phyloP scores from a whole-genome alignment of 2,329 filamentous ascomycete genomes.

The Coniosporium tulheliwenetii region DNA sequence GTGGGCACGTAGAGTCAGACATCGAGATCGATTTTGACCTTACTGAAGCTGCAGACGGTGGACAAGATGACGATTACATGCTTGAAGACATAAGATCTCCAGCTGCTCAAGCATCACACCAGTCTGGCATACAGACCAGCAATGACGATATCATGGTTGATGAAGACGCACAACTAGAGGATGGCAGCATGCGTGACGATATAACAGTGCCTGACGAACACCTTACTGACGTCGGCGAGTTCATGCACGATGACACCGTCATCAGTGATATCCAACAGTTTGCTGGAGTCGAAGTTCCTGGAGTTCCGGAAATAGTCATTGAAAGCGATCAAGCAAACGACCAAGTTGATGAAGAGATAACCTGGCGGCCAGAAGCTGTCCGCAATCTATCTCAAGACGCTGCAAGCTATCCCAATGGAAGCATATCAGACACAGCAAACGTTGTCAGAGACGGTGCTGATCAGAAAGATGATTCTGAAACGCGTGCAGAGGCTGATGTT shows the following conservation, averaged over 20 bases:
- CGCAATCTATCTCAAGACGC: neutral
- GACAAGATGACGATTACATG: conserved; percentile 37
- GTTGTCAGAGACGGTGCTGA: no score
- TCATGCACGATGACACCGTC: conserved; percentile 3
- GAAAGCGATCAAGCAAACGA: neutral
- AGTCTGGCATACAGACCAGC: conserved; percentile 6
- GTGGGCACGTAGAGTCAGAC: conserved; percentile 29
- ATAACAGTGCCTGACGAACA: conserved; percentile 15
- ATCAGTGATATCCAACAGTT: no score
- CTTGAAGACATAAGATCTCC: conserved; percentile 33
- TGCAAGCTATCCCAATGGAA: no score
- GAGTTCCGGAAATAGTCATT: no score
- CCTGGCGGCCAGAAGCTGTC: conserved; percentile 5
- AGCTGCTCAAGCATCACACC: conserved; percentile 23
- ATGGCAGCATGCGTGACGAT: conserved; percentile 12
- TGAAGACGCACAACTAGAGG: conserved; percentile 3
- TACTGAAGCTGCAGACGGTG: conserved; percentile 13
- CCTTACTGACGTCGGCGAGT: conserved; percentile 20
- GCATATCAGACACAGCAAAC: no score
- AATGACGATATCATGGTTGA: conserved; percentile 16
- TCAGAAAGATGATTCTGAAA: no score
- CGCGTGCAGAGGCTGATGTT: no score
- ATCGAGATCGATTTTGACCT: conserved; percentile 46
- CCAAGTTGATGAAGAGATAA: conserved; percentile 7
- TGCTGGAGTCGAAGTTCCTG: no score